These are phyloP conservation scores for Gnomoniopsis sp. DNA, from an alignment of 2,329 filamentous ascomycete genomes.

Conservation along the genomic window DNA sequence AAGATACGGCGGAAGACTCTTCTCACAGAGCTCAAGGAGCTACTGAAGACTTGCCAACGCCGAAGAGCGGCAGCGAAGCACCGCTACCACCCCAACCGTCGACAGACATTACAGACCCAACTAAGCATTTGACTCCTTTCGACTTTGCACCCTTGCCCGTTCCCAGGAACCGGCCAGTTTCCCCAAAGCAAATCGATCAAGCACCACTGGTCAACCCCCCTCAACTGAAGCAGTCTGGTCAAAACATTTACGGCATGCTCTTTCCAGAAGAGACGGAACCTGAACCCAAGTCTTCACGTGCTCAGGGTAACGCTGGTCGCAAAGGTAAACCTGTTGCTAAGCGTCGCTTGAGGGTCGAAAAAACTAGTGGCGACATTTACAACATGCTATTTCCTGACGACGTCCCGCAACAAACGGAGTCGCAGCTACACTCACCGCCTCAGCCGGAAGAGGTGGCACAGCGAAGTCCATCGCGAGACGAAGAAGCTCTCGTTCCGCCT, in stretches of 20 bases:
- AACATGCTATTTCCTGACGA: slow-evolving; percentile 15
- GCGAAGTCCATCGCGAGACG: neutral
- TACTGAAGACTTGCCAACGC: neutral
- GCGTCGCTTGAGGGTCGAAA: neutral
- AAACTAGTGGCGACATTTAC: neutral
- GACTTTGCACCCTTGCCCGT: too few species aligned
- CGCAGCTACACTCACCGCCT: neutral
- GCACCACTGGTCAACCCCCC: neutral
- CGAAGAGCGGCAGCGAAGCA: neutral
- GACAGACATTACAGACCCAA: neutral
- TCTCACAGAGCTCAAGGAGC: neutral
- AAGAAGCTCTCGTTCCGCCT: neutral
- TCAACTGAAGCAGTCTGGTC: neutral
- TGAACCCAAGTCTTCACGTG: neutral
- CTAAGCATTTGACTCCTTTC: neutral
- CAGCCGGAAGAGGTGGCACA: neutral
- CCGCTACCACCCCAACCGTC: neutral
- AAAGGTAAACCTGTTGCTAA: neutral
- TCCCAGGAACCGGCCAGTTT: neutral
- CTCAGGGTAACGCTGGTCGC: neutral
- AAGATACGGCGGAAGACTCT: too few species aligned
- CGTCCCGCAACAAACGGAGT: neutral
- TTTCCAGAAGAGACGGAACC: neutral
- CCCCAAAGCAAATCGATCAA: neutral
- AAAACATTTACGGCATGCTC: neutral